Base-by-base conservation (phyloP, 495 filamentous ascomycete genomes). In the Chlorociboria aeruginascens region DNA sequence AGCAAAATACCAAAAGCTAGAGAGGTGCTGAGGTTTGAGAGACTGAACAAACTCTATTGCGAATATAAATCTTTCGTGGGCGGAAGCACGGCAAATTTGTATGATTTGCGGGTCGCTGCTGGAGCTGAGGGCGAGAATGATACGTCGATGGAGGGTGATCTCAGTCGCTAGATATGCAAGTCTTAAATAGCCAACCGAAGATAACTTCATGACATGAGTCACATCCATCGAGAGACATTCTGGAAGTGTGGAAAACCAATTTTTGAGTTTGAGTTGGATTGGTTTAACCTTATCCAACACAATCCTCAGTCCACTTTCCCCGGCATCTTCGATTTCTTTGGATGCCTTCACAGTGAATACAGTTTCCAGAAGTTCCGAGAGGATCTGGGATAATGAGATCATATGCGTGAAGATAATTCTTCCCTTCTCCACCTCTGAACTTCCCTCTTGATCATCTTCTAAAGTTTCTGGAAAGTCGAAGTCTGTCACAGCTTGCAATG, bases 21-120 rank as follows among this genome's bases (percentile, higher is more conserved):
- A 77, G 20, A 86, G 70, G 48, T 89, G 82, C 32, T 82, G 73
- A 7, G 81, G 81, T 36, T 77, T 81, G 38, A 89, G 70, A 14
- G 78, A 72, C 58, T 85, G 82, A 34, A 87, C 77, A 59, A 87
- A 85, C 46, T 82, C 80, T 72, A 87, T 85, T 43, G 82, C 81
- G 9, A 81, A 83, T 48, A 80, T 82, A 31, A 86, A 69, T 28
- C 83, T 73, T 7, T 85, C 83, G 53, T 86, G 83, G 43, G 86
- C 85, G 16, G 89, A 89, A 13, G 83, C 89, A 38, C 92, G 88
- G 66, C 89, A 95, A 57, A 97, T 95, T 67, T 95, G 87, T 20
- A 88, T 76, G 31, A 95, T 77, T 62, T 86, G 82, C 0, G 81
- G 74, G 55, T 85, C 77, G 14, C 64, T 65, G 3, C 59, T 43